Conservation (phyloP, 1,284 basidiomycete genomes). For the Meira nashicola region DNA sequence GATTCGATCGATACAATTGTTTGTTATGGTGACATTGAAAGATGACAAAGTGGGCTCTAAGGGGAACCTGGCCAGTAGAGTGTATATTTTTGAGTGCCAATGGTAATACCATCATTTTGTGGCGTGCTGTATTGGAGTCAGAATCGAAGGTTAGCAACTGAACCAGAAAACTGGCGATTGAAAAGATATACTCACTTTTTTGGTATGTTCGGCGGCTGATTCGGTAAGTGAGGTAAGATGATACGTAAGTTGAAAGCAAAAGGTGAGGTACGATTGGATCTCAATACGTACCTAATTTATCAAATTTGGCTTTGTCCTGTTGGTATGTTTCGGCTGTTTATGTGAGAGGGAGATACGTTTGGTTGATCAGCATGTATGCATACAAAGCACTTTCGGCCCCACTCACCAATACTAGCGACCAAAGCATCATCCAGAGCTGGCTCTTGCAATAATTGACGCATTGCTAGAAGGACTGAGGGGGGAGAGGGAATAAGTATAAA, state of each 20-base stretch:
- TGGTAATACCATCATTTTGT: too few relatives aligned
- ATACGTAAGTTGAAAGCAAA: too few relatives aligned
- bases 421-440: conserved; percentile 49
- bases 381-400: neutral
- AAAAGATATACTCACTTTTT: conserved; percentile 2
- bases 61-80: too few relatives aligned
- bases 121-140: too few relatives aligned
- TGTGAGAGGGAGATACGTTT: neutral
- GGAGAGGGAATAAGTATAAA: conserved; percentile 1
- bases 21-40: too few relatives aligned
- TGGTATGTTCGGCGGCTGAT: conserved; percentile 9
- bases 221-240: neutral
- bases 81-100: too few relatives aligned
- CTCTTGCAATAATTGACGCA: conserved; percentile 44
- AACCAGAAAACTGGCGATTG: neutral
- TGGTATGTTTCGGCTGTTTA: conserved; percentile 2
- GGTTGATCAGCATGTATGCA: neutral
- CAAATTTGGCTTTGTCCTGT: neutral
- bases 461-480: conserved; percentile 37
- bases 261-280: neutral
- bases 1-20: too few relatives aligned
- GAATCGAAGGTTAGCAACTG: neutral
- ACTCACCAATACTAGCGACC: conserved; percentile 47
- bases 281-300: conserved; percentile 1
- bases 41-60: too few relatives aligned